These are phyloP conservation scores for Monosporozyma unispora DNA, from an alignment of 805 yeast genomes.

Conservation along the genomic window DNA sequence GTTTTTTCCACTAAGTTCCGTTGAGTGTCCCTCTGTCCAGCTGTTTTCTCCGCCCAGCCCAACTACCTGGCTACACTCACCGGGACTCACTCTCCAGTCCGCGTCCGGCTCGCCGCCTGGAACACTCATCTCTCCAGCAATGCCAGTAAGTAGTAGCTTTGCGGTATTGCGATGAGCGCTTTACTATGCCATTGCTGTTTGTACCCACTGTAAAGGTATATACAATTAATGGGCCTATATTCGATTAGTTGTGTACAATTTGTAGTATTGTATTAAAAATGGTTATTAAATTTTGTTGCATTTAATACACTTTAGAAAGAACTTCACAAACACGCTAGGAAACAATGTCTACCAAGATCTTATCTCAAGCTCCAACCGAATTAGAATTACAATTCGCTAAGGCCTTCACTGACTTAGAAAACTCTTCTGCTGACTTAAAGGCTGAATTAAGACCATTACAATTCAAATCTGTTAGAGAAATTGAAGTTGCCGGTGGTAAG, in stretches of 20 bases:
- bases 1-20: too few species aligned
- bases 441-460: conserved; percentile 97
- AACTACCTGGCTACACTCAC: too few species aligned
- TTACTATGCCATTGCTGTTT: not conserved
- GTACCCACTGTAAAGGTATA: not conserved
- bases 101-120: too few species aligned
- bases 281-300: not conserved
- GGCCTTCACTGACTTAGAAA: conserved; percentile 93
- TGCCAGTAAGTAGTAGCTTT: not conserved
- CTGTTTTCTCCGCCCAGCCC: too few species aligned
- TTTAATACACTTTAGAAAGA: not conserved
- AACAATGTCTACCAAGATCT: conserved; percentile 56
- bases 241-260: too few species aligned
- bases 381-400: conserved; percentile 99
- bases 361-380: conserved; percentile 92
- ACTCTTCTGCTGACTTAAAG: conserved; percentile 88
- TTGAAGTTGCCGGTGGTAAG: conserved; percentile 97
- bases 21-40: too few species aligned
- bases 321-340: not conserved
- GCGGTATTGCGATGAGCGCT: not conserved
- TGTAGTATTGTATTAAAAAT: not conserved
- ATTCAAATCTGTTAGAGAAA: conserved; percentile 95
- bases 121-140: too few species aligned
- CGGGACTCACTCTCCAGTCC: too few species aligned
- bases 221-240: not conserved